A percentile compares a stretch with the other conserved stretches of the same genome.
phyloP scores from a whole-genome alignment of 192 early-diverging fungal genomes.

The Diversispora epigaea region DNA sequence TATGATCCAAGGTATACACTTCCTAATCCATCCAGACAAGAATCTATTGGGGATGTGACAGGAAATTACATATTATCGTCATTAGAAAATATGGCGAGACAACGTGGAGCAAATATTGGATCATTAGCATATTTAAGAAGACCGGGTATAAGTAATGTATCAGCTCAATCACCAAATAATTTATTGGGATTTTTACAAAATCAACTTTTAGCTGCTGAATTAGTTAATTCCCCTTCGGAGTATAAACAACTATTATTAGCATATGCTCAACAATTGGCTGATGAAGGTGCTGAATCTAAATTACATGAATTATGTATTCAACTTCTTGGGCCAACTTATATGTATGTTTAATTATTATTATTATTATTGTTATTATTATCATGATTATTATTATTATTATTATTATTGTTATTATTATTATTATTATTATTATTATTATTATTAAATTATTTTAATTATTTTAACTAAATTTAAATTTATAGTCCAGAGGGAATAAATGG shows the following conservation, averaged over 20 bases:
- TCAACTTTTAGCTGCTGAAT: conserved; percentile 51
- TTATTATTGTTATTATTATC: background rate
- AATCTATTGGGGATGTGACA: conserved; percentile 11
- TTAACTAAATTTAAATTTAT: conserved; percentile 15
- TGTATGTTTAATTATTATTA: conserved; percentile 39
- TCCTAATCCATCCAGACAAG: conserved; percentile 48
- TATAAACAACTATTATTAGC: conserved; percentile 57
- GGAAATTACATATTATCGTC: conserved; percentile 30
- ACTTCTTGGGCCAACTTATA: conserved; percentile 56
- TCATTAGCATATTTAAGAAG: conserved; percentile 36
- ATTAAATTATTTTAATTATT: conserved; percentile 17
- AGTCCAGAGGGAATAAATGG: background rate
- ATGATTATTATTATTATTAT: background rate
- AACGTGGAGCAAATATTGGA: conserved; percentile 31
- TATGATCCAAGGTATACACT: conserved; percentile 57
- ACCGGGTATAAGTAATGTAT: conserved; percentile 19
- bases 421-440: background rate
- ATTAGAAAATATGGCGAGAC: conserved; percentile 33
- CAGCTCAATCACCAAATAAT: conserved; percentile 37
- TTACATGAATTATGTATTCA: conserved; percentile 69
- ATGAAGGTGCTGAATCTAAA: conserved; percentile 60
- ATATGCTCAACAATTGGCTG: conserved; percentile 67
- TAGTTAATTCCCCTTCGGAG: conserved; percentile 57
- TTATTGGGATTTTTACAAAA: conserved; percentile 57
- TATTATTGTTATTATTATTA: background rate